Conservation (phyloP, 2,329 filamentous ascomycete genomes). For the Cercospora zeina region DNA sequence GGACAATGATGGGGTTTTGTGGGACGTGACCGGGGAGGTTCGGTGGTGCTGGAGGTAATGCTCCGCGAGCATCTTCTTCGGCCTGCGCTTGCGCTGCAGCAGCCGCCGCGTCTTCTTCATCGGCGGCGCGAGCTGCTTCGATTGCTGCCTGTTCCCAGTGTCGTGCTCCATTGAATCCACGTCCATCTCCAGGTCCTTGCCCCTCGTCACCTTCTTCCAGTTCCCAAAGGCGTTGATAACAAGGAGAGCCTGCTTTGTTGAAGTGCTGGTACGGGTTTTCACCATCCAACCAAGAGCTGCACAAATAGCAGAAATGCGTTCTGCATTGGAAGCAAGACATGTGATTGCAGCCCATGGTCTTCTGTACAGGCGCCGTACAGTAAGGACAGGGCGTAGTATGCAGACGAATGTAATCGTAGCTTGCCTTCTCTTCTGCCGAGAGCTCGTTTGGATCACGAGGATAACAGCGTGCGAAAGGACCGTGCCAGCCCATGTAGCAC, state of each 20-base stretch:
- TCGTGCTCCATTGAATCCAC: constrained; percentile 45
- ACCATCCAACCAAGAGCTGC: constrained; percentile 79
- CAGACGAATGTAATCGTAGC: constrained; percentile 75
- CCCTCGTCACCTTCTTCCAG: constrained; percentile 73
- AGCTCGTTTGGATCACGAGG: constrained; percentile 68
- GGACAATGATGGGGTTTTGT: constrained; percentile 25
- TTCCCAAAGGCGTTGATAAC: constrained; percentile 88
- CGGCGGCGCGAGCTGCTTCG: constrained; percentile 39
- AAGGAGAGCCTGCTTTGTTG: constrained; percentile 67
- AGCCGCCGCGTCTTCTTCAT: constrained; percentile 37
- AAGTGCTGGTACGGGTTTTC: constrained; percentile 86
- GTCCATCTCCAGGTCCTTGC: constrained; percentile 43
- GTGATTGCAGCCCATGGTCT: constrained; percentile 92
- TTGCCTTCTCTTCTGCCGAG: constrained; percentile 80
- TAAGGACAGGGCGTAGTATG: constrained; percentile 89
- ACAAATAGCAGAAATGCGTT: constrained; percentile 94
- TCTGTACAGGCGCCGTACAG: constrained; percentile 80
- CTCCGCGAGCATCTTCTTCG: constrained; percentile 24
- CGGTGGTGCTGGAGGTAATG: constrained; percentile 18
- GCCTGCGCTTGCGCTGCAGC: constrained; percentile 37
- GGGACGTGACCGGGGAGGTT: constrained; percentile 13
- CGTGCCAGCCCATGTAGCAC: constrained; percentile 86
- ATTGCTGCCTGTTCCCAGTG: constrained; percentile 48
- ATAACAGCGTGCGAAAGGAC: constrained; percentile 73
- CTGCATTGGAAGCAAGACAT: constrained; percentile 91